These are phyloP conservation scores for Fragilariopsis cylindrus DNA, from an alignment of 108 stramenopile species.

Conservation along the genomic window DNA sequence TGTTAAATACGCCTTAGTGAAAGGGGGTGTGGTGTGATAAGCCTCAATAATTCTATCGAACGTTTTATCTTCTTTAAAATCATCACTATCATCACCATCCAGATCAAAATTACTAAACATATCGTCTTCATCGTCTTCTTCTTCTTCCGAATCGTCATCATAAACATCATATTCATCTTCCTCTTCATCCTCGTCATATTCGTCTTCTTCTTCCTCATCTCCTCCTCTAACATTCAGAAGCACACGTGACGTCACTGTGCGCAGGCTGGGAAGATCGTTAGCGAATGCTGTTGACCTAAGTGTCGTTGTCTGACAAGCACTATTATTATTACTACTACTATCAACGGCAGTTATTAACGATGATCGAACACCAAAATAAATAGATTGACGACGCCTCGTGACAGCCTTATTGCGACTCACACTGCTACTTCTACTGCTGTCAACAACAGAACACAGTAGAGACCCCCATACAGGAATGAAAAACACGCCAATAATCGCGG, in stretches of 20 bases:
- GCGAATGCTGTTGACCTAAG: not conserved
- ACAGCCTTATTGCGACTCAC: too few relatives aligned
- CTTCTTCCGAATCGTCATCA: constrained; percentile 46
- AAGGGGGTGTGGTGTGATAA: constrained; percentile 83
- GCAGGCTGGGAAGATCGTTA: not conserved
- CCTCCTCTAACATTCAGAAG: constrained; percentile 22
- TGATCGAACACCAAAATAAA: too few relatives aligned
- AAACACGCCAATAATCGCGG: too few relatives aligned
- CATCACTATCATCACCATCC: constrained; percentile 60
- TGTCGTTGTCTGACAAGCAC: too few relatives aligned
- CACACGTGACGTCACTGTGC: not conserved
- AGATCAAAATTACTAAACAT: constrained; percentile 55
- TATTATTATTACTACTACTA: too few relatives aligned
- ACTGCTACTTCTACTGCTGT: too few relatives aligned
- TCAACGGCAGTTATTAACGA: too few relatives aligned
- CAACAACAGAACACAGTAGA: too few relatives aligned
- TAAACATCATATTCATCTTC: constrained; percentile 16
- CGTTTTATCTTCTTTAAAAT: constrained; percentile 73
- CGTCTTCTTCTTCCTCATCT: constrained; percentile 13
- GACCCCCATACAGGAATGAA: too few relatives aligned
- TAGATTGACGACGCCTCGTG: too few relatives aligned
- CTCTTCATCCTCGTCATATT: constrained; percentile 5
- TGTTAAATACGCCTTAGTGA: constrained; percentile 86
- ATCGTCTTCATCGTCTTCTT: constrained; percentile 56
- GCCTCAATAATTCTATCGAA: constrained; percentile 56